These are phyloP conservation scores for Penstemon barbatus DNA, from an alignment of 257 asterid species.

Conservation along the genomic window DNA sequence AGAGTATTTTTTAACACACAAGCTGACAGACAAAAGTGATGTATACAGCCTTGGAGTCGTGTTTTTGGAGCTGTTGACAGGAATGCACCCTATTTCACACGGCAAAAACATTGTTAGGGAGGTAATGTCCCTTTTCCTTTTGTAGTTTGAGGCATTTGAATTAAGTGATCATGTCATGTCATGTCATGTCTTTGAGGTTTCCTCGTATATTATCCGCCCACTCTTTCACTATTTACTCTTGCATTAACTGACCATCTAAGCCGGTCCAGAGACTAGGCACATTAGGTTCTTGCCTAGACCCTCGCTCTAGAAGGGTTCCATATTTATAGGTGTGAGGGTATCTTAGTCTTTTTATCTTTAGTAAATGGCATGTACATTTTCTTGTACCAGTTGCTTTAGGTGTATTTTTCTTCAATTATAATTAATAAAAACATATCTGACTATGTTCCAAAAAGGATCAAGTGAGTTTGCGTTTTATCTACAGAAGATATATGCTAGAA, in stretches of 20 bases:
- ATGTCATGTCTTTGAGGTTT: neutral
- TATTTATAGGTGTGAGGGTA: too few species aligned
- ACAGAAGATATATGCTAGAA: too few species aligned
- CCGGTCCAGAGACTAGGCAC: too few species aligned
- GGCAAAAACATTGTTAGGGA: constrained; percentile 98
- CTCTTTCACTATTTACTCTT: neutral
- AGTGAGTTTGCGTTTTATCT: too few species aligned
- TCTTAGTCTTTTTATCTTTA: too few species aligned
- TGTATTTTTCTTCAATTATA: too few species aligned
- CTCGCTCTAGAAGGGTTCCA: too few species aligned
- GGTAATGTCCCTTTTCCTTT: constrained; percentile 44
- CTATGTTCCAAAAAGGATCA: too few species aligned
- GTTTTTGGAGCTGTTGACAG: constrained; percentile 84
- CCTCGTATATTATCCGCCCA: neutral
- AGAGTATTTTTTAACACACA: constrained; percentile 87
- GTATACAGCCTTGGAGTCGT: constrained; percentile 98
- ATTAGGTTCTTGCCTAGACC: too few species aligned
- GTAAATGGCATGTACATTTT: too few species aligned
- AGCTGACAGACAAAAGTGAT: constrained; percentile 94
- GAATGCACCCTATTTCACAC: constrained; percentile 90
- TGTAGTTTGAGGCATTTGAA: neutral
- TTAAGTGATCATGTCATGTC: neutral
- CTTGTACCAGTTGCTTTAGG: too few species aligned
- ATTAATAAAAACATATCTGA: too few species aligned
- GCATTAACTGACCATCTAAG: neutral